Base-by-base conservation (phyloP, 371 early-diverging fungal species). In the Phascolomyces articulosus region DNA sequence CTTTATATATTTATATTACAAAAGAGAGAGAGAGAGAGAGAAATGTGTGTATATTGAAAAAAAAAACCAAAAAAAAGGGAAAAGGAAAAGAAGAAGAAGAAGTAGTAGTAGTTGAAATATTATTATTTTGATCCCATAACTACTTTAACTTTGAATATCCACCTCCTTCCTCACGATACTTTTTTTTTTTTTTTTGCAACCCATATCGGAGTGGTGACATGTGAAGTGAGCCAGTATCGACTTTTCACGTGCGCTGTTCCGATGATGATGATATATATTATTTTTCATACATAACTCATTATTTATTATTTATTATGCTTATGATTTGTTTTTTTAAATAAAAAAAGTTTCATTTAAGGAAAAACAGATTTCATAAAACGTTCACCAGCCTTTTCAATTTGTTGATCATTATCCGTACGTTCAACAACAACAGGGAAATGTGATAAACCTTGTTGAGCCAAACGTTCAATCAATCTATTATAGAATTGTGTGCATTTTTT, bases 351-450 rank as follows among this genome's bases (percentile, higher is more conserved):
- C n/a, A n/a, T 51, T 51, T 24, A 51, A 23, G 51, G 51, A 51
- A 51, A 51, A 24, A 51, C 51, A 13, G 51, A 51, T 26, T 59
- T 23, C 18, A 54, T 54, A 49, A 64, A 57, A 16, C 64, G 64
- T 38, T 54, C 24, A 20, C 67, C 67, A 23, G 67, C 67, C 21
- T 20, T 20, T 53, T 67, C 63, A 53, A 67, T 62, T 40, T 62
- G 56, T 24, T 60, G 49, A 23, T 67, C 67, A 23, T 58, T 40
- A 9, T 67, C 58, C 23, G 64, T 55, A 40, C 63, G 67, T 26
- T 67, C 63, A 23, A 67, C 67, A 20, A 58, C 51, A 15, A 67
- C 63, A 11, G 67, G 67, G 34, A 55, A 62, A 40, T 68, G 60
- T 4, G 64, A 68, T 38, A 63, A 29, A 0, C 65, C 65, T 4